These are phyloP conservation scores for Neurospora terricola DNA, from an alignment of 495 filamentous ascomycete genomes.

Conservation along the genomic window DNA sequence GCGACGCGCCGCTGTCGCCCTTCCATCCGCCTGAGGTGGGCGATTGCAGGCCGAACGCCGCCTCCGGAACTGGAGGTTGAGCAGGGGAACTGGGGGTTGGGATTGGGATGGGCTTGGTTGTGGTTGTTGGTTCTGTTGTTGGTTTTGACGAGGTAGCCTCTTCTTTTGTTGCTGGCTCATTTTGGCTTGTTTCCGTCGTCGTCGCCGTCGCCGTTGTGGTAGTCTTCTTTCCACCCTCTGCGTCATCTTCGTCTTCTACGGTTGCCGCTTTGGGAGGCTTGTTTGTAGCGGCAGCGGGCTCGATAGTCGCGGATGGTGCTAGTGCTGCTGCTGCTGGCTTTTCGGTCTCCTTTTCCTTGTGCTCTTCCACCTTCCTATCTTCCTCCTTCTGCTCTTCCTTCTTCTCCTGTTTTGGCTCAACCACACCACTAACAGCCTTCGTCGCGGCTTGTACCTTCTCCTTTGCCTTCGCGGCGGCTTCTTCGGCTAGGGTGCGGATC, in stretches of 20 bases:
- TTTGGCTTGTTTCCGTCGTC: background rate
- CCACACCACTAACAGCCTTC: slow-evolving; percentile 26
- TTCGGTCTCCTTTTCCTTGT: background rate
- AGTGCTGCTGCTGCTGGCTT: background rate
- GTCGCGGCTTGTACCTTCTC: slow-evolving; percentile 35
- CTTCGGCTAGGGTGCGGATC: slow-evolving; percentile 54
- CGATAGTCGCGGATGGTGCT: background rate
- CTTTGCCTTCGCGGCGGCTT: slow-evolving; percentile 58
- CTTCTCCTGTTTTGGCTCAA: slow-evolving; percentile 13
- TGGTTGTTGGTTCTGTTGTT: background rate
- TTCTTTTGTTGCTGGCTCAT: background rate
- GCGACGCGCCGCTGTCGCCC: slow-evolving; percentile 3
- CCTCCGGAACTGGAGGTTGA: background rate
- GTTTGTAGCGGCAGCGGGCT: background rate
- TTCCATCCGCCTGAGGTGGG: slow-evolving; percentile 29
- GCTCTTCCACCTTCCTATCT: slow-evolving; percentile 6
- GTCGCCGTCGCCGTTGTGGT: background rate
- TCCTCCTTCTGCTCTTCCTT: slow-evolving; percentile 21
- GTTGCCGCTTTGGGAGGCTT: background rate
- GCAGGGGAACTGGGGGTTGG: background rate
- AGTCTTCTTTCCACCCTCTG: background rate
- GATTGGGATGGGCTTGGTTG: background rate
- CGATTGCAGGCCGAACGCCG: slow-evolving; percentile 21
- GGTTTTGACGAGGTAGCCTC: background rate
- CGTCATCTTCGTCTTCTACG: background rate